A percentile compares a stretch with the other conserved stretches of the same genome.
These are phyloP conservation scores for Zymoseptoria tritici DNA, from an alignment of 2,329 filamentous ascomycete species.

Conservation along the genomic window DNA sequence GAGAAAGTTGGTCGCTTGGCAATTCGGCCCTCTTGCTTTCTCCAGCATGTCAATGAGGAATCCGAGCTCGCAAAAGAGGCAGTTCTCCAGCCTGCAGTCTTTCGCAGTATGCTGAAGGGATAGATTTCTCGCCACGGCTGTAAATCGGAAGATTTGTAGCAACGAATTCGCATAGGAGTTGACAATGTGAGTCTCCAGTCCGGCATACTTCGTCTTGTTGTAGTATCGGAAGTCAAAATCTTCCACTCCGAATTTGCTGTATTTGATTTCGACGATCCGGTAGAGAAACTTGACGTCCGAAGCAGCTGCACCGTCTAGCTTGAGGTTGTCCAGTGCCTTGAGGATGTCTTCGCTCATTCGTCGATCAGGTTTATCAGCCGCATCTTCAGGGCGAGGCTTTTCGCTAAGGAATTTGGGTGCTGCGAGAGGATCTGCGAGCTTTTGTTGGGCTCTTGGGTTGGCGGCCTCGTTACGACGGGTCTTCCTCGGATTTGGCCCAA, in stretches of 20 bases:
- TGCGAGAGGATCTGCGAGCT: slow-evolving; percentile 55
- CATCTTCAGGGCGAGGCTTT: slow-evolving; percentile 59
- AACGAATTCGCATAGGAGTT: slow-evolving; percentile 95
- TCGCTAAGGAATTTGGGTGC: slow-evolving; percentile 93
- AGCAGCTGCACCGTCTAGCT: slow-evolving; percentile 64
- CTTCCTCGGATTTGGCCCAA: slow-evolving; percentile 48
- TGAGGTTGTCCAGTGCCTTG: slow-evolving; percentile 59
- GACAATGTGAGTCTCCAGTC: slow-evolving; percentile 89
- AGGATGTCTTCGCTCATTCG: slow-evolving; percentile 50
- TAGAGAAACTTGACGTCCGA: slow-evolving; percentile 84
- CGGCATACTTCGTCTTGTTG: slow-evolving; percentile 87
- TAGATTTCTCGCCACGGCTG: slow-evolving; percentile 77
- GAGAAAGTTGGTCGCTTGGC: slow-evolving; percentile 89
- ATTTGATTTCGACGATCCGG: slow-evolving; percentile 93
- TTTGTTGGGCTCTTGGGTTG: slow-evolving; percentile 40
- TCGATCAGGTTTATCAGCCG: slow-evolving; percentile 35
- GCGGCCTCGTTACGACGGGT: slow-evolving; percentile 71
- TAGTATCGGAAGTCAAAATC: slow-evolving; percentile 98
- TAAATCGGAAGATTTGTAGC: slow-evolving; percentile 85
- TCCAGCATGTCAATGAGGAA: slow-evolving; percentile 98
- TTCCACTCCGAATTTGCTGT: slow-evolving; percentile 97
- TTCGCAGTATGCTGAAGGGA: slow-evolving; percentile 84
- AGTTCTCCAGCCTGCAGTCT: slow-evolving; percentile 72
- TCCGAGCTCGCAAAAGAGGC: slow-evolving; percentile 86
- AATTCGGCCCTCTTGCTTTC: slow-evolving; percentile 88